Evolutionary conservation across 2,329 filamentous ascomycete species (phyloP).

Genomic region (Hypoxylon rubiginosum): DNA sequence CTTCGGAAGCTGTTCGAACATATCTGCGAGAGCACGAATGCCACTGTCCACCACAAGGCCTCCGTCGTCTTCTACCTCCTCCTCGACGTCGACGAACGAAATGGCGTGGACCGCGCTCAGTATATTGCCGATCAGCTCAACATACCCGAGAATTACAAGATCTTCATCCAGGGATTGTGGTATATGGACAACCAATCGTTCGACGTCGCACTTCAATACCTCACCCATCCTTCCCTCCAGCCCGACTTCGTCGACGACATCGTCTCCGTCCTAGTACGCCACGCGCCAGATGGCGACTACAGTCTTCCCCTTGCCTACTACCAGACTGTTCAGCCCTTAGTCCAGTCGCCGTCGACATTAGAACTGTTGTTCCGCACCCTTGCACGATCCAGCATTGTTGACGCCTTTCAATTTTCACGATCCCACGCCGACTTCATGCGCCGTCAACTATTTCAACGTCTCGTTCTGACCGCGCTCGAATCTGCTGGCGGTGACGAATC

Average conservation of each 20-base stretch:
- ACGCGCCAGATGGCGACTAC: conserved; percentile 70
- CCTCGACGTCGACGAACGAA: conserved; percentile 75
- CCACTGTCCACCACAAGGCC: conserved; percentile 82
- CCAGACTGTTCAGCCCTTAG: conserved; percentile 78
- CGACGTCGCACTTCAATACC: conserved; percentile 77
- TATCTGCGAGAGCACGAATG: conserved; percentile 71
- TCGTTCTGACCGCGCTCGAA: conserved; percentile 72
- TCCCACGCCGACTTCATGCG: conserved; percentile 73
- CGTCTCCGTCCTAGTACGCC: conserved; percentile 74
- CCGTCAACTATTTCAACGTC: conserved; percentile 73
- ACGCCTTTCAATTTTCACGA: conserved; percentile 81
- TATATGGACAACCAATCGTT: conserved; percentile 81
- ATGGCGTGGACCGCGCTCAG: conserved; percentile 57
- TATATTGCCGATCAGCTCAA: conserved; percentile 73
- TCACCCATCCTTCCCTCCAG: conserved; percentile 83
- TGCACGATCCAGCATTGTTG: conserved; percentile 74
- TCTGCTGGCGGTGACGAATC: conserved; percentile 55
- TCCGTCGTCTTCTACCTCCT: conserved; percentile 88
- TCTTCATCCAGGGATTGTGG: conserved; percentile 87
- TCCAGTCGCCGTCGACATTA: conserved; percentile 74
- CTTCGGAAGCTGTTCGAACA: conserved; percentile 78
- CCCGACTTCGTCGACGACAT: conserved; percentile 89
- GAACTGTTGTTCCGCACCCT: conserved; percentile 78
- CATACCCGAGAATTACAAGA: conserved; percentile 81
- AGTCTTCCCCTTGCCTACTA: conserved; percentile 82